These are phyloP conservation scores for Harringtonia lauricola DNA, from an alignment of 2,329 filamentous ascomycete genomes.

Conservation along the genomic window DNA sequence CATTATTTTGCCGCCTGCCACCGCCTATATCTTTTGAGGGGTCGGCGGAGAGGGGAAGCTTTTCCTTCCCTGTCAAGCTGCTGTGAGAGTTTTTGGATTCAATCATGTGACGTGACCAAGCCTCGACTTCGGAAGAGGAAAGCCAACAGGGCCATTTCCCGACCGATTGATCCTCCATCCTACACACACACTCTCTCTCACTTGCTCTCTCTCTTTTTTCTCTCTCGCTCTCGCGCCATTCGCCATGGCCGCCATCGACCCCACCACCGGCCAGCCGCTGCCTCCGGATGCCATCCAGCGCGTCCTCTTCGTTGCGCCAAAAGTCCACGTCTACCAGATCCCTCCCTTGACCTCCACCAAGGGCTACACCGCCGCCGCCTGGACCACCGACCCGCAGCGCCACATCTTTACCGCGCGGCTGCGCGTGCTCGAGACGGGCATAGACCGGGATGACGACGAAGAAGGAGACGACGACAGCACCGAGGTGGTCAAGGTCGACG, in stretches of 20 bases:
- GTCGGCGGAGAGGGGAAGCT: neutral
- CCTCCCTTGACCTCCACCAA: conserved; percentile 68
- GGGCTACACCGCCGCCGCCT: conserved; percentile 66
- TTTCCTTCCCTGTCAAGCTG: too few species aligned
- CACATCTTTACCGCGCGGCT: conserved; percentile 81
- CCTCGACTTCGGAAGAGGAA: too few species aligned
- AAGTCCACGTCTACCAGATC: conserved; percentile 80
- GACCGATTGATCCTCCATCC: too few species aligned
- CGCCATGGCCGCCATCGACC: conserved; percentile 55
- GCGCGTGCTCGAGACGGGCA: conserved; percentile 66
- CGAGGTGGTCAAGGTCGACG: conserved; percentile 52
- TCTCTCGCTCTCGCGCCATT: too few species aligned
- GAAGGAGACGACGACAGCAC: conserved; percentile 23
- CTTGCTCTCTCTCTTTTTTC: too few species aligned
- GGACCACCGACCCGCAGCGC: conserved; percentile 60
- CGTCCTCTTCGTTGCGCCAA: conserved; percentile 63
- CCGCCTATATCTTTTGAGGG: conserved; percentile 9
- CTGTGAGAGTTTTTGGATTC: too few species aligned
- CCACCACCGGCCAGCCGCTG: conserved; percentile 56
- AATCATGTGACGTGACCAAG: too few species aligned
- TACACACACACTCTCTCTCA: neutral
- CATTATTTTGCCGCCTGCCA: conserved; percentile 6
- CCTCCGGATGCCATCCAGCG: conserved; percentile 73
- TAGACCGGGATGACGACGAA: conserved; percentile 23
- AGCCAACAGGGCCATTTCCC: too few species aligned